Conservation (phyloP, 148 eudicot genomes). For the Cornus kousa region DNA sequence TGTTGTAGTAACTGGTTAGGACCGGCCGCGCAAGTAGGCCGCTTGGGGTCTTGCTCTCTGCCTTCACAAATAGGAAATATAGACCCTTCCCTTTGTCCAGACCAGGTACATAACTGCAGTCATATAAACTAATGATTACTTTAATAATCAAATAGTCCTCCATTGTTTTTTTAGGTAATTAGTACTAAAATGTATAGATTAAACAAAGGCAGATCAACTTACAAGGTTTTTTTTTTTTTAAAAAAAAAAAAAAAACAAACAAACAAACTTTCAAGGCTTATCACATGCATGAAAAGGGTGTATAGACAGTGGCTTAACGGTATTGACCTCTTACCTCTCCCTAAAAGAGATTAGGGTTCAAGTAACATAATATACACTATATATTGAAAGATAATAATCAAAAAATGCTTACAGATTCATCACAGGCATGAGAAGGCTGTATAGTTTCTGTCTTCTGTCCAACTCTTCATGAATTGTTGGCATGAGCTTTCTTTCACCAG, state of each 20-base stretch:
- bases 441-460: constrained; percentile 27
- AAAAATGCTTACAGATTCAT: constrained; percentile 29
- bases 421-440: constrained; percentile 33
- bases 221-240: no score
- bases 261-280: no score
- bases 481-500: constrained; percentile 39
- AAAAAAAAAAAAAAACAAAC: no score
- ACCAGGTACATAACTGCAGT: constrained; percentile 8
- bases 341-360: no score
- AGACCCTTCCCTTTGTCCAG: constrained; percentile 21
- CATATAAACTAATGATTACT: no score
- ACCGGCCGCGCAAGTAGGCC: constrained; percentile 17
- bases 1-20: constrained; percentile 20
- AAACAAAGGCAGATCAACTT: no score
- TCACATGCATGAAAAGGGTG: no score
- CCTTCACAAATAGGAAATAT: constrained; percentile 15
- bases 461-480: constrained; percentile 32
- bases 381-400: background rate
- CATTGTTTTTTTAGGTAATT: no score
- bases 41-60: constrained; percentile 11
- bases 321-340: no score
- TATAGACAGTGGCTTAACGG: no score
- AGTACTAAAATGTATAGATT: no score
- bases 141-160: background rate
- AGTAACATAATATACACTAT: no score